These are phyloP conservation scores for Podochytrium sp. DNA, from an alignment of 192 early-diverging fungal genomes.

Conservation along the genomic window DNA sequence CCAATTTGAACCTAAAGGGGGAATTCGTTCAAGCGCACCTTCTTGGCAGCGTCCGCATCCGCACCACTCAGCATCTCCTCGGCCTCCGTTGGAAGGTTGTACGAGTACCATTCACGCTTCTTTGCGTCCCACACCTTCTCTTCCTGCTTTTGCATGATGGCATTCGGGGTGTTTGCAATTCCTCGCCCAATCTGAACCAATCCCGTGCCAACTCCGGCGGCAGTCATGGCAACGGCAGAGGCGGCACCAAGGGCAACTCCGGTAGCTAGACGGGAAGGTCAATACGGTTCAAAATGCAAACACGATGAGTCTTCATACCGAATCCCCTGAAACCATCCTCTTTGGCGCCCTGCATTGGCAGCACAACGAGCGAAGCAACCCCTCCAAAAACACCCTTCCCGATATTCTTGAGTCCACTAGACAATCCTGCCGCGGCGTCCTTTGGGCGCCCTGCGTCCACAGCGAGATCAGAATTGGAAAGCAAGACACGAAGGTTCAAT, in stretches of 20 bases:
- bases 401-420: constrained; percentile 37
- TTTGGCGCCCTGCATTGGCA: constrained; percentile 35
- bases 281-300: no score
- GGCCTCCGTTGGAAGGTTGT: constrained; percentile 28
- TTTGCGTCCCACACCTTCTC: constrained; percentile 40
- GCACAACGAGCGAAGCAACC: constrained; percentile 32
- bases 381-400: constrained; percentile 38
- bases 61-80: constrained; percentile 24
- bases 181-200: constrained; percentile 41
- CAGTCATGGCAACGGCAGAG: constrained; percentile 33
- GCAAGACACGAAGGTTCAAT: neutral
- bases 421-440: constrained; percentile 36
- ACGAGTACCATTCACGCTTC: constrained; percentile 40
- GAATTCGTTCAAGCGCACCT: no score
- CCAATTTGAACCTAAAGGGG: no score
- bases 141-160: constrained; percentile 26
- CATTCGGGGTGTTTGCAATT: constrained; percentile 34
- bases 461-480: neutral
- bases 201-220: constrained; percentile 35
- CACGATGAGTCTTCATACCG: neutral
- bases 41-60: constrained; percentile 46
- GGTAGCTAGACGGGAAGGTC: constrained; percentile 27
- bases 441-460: constrained; percentile 27
- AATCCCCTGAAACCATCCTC: constrained; percentile 35
- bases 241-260: constrained; percentile 36